These are phyloP conservation scores for Astrothelium subdiscretum DNA, from an alignment of 495 filamentous ascomycete species.

Conservation along the genomic window DNA sequence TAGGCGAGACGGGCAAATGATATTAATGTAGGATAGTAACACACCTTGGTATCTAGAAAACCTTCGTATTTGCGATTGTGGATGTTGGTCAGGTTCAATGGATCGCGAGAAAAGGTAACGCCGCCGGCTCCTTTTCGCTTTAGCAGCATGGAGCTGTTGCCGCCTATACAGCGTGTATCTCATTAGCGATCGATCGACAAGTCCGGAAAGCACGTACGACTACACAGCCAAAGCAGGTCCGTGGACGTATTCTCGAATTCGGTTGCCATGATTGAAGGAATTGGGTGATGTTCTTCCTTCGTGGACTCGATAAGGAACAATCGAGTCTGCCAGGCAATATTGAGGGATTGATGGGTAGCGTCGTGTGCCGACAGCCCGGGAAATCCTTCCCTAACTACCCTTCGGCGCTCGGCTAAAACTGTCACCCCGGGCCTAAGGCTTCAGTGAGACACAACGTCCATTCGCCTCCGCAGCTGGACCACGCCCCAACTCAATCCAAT, in stretches of 20 bases:
- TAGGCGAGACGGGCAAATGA: neutral
- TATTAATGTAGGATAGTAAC: neutral
- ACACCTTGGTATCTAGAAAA: slow-evolving; percentile 82
- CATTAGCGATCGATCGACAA: neutral
- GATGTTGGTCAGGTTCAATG: slow-evolving; percentile 80
- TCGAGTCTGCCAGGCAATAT: neutral
- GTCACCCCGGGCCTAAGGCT: neutral
- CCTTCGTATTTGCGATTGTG: slow-evolving; percentile 90
- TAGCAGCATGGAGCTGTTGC: slow-evolving; percentile 73
- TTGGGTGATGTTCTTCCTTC: slow-evolving; percentile 18
- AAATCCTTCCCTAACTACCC: neutral
- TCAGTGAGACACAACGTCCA: neutral
- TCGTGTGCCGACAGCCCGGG: neutral
- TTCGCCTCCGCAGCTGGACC: neutral
- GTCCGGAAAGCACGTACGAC: slow-evolving; percentile 49
- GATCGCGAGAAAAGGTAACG: slow-evolving; percentile 83
- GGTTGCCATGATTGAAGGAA: slow-evolving; percentile 30
- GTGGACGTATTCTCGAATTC: slow-evolving; percentile 50
- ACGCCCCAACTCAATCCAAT: neutral
- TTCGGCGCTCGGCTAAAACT: neutral
- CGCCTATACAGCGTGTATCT: slow-evolving; percentile 40
- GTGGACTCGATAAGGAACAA: neutral
- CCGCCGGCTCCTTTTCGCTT: slow-evolving; percentile 70
- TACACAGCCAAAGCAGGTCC: slow-evolving; percentile 84
- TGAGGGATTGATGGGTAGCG: neutral